Evolutionary conservation across 1,284 basidiomycete genomes (phyloP), one percentile per base, ranked within the genome.

Genomic region (Mycena sp.): DNA sequence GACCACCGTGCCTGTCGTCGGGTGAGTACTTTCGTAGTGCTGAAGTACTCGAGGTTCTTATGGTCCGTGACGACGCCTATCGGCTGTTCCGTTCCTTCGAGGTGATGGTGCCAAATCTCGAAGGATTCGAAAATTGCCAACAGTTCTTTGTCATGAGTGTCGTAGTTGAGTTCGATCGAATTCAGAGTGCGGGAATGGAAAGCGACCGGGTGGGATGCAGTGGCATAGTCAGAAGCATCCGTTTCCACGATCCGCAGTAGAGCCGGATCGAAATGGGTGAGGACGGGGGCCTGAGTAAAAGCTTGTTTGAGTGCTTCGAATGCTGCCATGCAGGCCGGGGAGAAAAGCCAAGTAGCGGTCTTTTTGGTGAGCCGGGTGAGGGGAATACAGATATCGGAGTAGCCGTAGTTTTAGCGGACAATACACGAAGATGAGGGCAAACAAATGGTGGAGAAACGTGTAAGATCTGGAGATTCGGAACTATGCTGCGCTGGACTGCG

Each of bases 331-430:
- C 52, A 63, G 7, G 41, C 54, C 3, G 68, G 46, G 11, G 49
- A 53, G 63, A 70, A 79, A 12, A 60, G 26, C 67, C 72, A 80
- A 5, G 60, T 11, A 9, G 57, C 19, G 37, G 64, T 61, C 44
- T 78, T 77, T 7, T 61, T 55, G 9, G 73, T 77, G n/a, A 78
- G 70, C n/a, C 49, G 59, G 32, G 61, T 75, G 0, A 83, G 66
- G 2, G 79, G 78, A n/a, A n/a, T n/a, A n/a, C n/a, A n/a, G n/a
- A n/a, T n/a, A n/a, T n/a, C n/a, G n/a, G n/a, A n/a, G n/a, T 11
- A 60, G 41, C 77, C 78, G 37, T 72, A 74, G 37, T 81, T 45
- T 73, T 71, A 16, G 77, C 72, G 56, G 80, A 80, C 0, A 81
- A 69, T 21, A 79, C 68, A 0, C 77, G 75, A 0, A 77, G 62